Evolutionary conservation across 805 yeast genomes (phyloP).

Genomic region (Lachancea kluyveri): DNA sequence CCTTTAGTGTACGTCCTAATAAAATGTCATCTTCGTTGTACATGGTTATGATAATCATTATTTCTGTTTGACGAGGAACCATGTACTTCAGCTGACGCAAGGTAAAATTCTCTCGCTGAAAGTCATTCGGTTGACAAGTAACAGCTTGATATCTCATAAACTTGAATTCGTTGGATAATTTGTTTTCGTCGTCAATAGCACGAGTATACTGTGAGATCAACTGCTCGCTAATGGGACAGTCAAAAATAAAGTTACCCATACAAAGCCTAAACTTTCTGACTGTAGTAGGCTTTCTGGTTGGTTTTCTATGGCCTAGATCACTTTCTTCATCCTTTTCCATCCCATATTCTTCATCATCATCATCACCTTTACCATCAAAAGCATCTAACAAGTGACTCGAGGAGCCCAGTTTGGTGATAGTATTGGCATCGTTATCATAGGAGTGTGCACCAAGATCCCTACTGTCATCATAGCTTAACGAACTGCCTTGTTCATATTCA

Average conservation of each 20-base stretch:
- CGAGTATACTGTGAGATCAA: conserved; percentile 45
- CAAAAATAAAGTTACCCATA: conserved; percentile 77
- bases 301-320: conserved; percentile 20
- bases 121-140: conserved; percentile 83
- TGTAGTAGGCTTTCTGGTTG: conserved; percentile 20
- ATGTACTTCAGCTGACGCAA: conserved; percentile 75
- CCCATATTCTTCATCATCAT: conserved; percentile 3
- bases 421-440: conserved; percentile 7
- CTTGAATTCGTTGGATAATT: conserved; percentile 48
- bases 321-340: conserved; percentile 15
- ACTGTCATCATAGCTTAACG: conserved; percentile 4
- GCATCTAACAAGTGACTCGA: conserved; percentile 1
- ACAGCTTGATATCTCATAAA: conserved; percentile 93
- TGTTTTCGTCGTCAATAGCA: conserved; percentile 36
- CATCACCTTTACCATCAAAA: conserved; percentile 6
- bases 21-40: conserved; percentile 83
- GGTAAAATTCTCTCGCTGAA: conserved; percentile 56
- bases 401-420: conserved; percentile 8
- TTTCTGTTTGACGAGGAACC: conserved; percentile 77
- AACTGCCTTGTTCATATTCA: conserved; percentile 5
- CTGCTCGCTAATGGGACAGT: conserved; percentile 79
- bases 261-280: conserved; percentile 29
- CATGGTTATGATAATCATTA: conserved; percentile 81
- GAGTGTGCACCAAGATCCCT: conserved; percentile 8
- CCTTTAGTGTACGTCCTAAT: conserved; percentile 80